Percentiles rank a stretch among this genome's conserved stretches.
phyloP scores from a whole-genome alignment of 352 stramenopile species.

The Pythium insidiosum region DNA sequence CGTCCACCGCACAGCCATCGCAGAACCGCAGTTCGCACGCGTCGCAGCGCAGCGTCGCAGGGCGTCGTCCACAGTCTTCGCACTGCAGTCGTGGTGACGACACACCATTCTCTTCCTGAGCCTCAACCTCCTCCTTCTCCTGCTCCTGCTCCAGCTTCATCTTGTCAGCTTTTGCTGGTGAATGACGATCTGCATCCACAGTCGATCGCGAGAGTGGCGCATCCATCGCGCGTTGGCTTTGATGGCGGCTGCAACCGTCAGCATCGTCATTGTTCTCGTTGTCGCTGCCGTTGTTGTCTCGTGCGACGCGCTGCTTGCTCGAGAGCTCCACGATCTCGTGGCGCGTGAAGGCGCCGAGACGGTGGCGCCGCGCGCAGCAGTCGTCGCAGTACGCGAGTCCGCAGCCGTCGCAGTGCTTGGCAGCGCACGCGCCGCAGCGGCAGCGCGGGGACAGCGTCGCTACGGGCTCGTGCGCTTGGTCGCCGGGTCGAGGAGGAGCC shows the following conservation, averaged over 20 bases:
- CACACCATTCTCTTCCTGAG: too few species aligned
- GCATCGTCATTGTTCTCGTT: neutral
- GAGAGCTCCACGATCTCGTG: constrained; percentile 15
- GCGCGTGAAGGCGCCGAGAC: constrained; percentile 25
- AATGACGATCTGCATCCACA: too few species aligned
- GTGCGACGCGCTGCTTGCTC: neutral
- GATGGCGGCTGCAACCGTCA: too few species aligned
- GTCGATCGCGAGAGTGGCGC: too few species aligned
- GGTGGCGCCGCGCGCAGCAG: constrained; percentile 22
- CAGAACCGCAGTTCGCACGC: constrained; percentile 48
- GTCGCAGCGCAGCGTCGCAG: constrained; percentile 26
- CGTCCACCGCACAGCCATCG: constrained; percentile 20
- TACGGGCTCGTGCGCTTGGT: neutral
- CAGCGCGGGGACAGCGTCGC: constrained; percentile 5
- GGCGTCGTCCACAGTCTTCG: constrained; percentile 27
- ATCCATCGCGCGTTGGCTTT: constrained; percentile 3
- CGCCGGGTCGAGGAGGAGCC: too few species aligned
- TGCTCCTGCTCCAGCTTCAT: too few species aligned
- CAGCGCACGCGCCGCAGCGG: constrained; percentile 13
- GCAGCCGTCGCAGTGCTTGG: constrained; percentile 18
- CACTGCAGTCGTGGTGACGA: constrained; percentile 14
- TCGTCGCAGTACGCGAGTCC: constrained; percentile 25
- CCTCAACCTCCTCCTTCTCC: too few species aligned
- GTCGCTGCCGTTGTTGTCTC: neutral
- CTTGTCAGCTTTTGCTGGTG: too few species aligned